phyloP scores from a whole-genome alignment of 345 rosid genomes.

The Eucalyptus decipiens region DNA sequence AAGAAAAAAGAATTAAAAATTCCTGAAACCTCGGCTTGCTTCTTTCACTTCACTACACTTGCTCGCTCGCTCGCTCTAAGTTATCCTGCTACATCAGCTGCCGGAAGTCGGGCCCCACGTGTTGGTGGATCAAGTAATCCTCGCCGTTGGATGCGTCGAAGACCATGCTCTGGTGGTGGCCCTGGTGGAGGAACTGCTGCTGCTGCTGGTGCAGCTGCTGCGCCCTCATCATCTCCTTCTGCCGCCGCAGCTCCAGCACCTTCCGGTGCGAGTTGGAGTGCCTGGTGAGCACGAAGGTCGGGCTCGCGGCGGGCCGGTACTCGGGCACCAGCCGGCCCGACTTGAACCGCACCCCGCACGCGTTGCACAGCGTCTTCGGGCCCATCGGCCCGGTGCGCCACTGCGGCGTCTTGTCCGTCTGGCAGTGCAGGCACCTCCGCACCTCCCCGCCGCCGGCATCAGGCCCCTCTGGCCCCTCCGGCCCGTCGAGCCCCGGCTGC shows the following conservation, averaged over 20 bases:
- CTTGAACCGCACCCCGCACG: slow-evolving; percentile 79
- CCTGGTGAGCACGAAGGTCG: slow-evolving; percentile 53
- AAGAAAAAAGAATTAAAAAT: not conserved
- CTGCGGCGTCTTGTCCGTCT: slow-evolving; percentile 77
- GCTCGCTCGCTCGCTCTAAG: not conserved
- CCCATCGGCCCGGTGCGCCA: slow-evolving; percentile 88
- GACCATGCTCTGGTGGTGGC: slow-evolving; percentile 42
- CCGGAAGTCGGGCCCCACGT: slow-evolving; percentile 74
- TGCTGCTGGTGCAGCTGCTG: slow-evolving; percentile 22
- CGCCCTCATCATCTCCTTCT: slow-evolving; percentile 22
- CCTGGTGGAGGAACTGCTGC: slow-evolving; percentile 30
- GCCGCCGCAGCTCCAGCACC: slow-evolving; percentile 55
- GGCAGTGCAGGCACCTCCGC: slow-evolving; percentile 57
- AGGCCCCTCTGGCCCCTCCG: not conserved
- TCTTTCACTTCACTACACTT: not conserved
- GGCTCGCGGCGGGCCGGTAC: slow-evolving; percentile 75
- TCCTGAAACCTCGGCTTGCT: not conserved
- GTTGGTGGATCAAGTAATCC: slow-evolving; percentile 82
- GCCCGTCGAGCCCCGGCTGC: slow-evolving; percentile 7
- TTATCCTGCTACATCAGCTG: slow-evolving; percentile 40
- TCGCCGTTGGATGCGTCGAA: slow-evolving; percentile 67
- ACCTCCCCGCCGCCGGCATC: slow-evolving; percentile 8
- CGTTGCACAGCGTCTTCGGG: slow-evolving; percentile 82
- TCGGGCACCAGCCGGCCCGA: slow-evolving; percentile 74
- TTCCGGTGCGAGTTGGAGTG: slow-evolving; percentile 77